Base-by-base conservation (phyloP, 345 rosid species). In the Eucalyptus cloeziana region DNA sequence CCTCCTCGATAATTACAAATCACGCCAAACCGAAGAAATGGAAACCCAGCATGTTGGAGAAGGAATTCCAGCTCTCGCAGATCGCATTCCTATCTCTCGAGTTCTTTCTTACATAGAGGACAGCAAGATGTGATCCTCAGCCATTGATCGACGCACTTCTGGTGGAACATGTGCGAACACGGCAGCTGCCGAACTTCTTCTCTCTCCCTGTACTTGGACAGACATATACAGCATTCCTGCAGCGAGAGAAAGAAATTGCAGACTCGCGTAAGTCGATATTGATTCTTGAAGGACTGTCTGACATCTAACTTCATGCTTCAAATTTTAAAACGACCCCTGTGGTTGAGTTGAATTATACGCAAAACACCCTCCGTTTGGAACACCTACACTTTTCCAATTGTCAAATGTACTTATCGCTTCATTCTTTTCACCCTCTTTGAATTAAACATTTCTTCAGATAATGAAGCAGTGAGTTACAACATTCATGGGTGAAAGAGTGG, bases 71-170 rank as follows among this genome's bases (percentile, higher is more conserved):
- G 30, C 45, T 47, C 56, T 64, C 16, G 6, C 24, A 30, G 69
- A 76, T 31, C 1, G 24, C 40, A 25, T 89, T 33, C 87, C 92
- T 93, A 98, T 91, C 95, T 94, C 87, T 96, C 93, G 88, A 97
- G 91, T 92, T 93, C 98, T 93, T 96, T 97, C 91, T 98, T 98
- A 88, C 99, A 98, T 80, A 97, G 98, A 76, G 99, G 99, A 90
- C 99, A 98, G 89, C 99, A 97, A 88, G 99, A 98, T 58, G 96
- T 95, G 40, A 98, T 97, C 87, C 94, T 92, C 88, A 98, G 99
- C 99, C 99, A 98, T 58, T 98, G 99, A 94, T 98, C 99, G 79
- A 97, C 99, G 87, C 99, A 98, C 81, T 95, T 95, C 85, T 93
- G 95, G 90, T 98, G 99, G 92, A 98, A 98, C 80, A 93, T 90